phyloP scores from a whole-genome alignment of 164 flowering plant species.

The Santalum album region DNA sequence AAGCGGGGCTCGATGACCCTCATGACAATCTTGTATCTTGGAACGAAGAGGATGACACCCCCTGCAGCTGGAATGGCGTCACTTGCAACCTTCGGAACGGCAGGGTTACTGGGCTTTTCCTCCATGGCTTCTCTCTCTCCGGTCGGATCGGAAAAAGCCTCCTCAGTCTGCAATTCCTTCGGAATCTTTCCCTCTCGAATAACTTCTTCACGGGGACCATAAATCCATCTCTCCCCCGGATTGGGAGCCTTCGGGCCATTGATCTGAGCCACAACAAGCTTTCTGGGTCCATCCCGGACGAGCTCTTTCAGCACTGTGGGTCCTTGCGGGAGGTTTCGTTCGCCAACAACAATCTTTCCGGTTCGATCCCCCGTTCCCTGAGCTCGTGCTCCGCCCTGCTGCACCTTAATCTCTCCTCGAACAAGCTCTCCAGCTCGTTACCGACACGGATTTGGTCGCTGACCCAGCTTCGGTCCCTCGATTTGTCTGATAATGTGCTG shows the following conservation, averaged over 20 bases:
- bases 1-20: constrained; percentile 52
- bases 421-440: constrained; percentile 61
- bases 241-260: constrained; percentile 37
- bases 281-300: constrained; percentile 65
- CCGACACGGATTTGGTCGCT: constrained; percentile 62
- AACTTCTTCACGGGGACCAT: constrained; percentile 70
- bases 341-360: constrained; percentile 58
- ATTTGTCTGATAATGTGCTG: constrained; percentile 64
- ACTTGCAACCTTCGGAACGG: constrained; percentile 31
- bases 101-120: constrained; percentile 39
- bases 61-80: constrained; percentile 51
- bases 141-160: constrained; percentile 45
- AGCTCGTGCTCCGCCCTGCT: constrained; percentile 55
- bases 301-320: constrained; percentile 71
- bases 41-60: constrained; percentile 39
- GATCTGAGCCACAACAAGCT: constrained; percentile 67
- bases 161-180: constrained; percentile 32
- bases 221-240: constrained; percentile 39
- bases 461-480: constrained; percentile 53
- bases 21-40: constrained; percentile 31
- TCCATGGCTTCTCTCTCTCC: constrained; percentile 36
- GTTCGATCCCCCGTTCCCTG: constrained; percentile 57
- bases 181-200: constrained; percentile 25
- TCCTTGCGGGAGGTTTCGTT: constrained; percentile 52
- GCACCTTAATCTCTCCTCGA: constrained; percentile 54